Base-by-base conservation (phyloP, 73 alveolate species). In the Paramecium pentaurelia region DNA sequence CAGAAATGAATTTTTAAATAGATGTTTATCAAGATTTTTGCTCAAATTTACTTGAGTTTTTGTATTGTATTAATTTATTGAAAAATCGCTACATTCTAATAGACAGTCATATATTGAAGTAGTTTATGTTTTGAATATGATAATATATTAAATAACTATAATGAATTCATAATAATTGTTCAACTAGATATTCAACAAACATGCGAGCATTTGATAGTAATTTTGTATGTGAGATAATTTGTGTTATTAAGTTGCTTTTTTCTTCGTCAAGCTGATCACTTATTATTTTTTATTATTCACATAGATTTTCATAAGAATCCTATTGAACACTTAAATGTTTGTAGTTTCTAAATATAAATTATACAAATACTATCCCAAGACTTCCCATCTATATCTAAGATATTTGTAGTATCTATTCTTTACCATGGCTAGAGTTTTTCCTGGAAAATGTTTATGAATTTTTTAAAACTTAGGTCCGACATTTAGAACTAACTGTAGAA, bases 401-500 rank as follows among this genome's bases (percentile, higher is more conserved):
- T 77, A 18, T 42, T 77, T 77, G 71, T 77, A 77, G 28, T 77
- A 77, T 38, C 89, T 36, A 20, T 77, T 77, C 71, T 77, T 77
- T 22, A 77, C 89, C 89, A 77, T 77, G 37, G 89, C 89, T 45
- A 77, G 27, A 22, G 89, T 77, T 77, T 77, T 77, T 16, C 89
- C 89, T 3, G 89, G 89, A 77, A 77, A 77, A 51, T 37, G 71
- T 77, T 42, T 77, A 44, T 77, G 89, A 59, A 77, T 77, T 38
- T 77, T 77, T 77, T 77, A 77, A 77, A 77, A 77, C 47, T 77
- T 77, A 3, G 89, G 89, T 27, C 89, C 89, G 40, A 77, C 71
- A 77, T 38, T 77, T 42, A 77, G 49, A 38, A 77, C 89, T 44
- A 77, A 42, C 49, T 77, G 44, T 77, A 77, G 71, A 40, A 77